Conservation (phyloP, 768 basidiomycete genomes). For the Lentinula aciculospora region DNA sequence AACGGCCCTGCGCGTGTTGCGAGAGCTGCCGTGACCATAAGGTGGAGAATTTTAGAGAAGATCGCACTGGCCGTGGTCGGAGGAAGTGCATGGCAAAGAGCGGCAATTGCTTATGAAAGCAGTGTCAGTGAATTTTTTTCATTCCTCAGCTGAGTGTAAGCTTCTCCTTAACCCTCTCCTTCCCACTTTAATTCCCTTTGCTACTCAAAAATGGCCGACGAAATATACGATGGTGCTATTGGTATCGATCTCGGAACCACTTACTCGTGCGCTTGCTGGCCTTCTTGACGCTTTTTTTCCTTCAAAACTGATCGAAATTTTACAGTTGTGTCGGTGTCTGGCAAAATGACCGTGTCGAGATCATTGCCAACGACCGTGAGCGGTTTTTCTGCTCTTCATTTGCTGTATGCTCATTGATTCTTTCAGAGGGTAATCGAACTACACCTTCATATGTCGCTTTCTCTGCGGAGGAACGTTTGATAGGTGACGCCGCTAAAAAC, state of each 20-base stretch:
- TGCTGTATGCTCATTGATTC: slow-evolving; percentile 6
- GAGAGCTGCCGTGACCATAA: slow-evolving; percentile 11
- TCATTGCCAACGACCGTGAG: slow-evolving; percentile 95
- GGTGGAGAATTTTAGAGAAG: slow-evolving; percentile 1
- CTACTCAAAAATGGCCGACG: slow-evolving; percentile 62
- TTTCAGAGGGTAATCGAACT: slow-evolving; percentile 92
- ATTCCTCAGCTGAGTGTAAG: slow-evolving; percentile 14
- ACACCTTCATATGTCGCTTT: slow-evolving; percentile 99
- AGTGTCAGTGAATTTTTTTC: slow-evolving; percentile 31
- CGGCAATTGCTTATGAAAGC: slow-evolving; percentile 50
- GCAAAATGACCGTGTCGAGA: slow-evolving; percentile 99
- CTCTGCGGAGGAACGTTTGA: slow-evolving; percentile 91
- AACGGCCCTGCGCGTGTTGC: slow-evolving; percentile 17
- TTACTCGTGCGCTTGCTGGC: slow-evolving; percentile 66
- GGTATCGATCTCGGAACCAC: slow-evolving; percentile 98
- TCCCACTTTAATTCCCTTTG: slow-evolving; percentile 24
- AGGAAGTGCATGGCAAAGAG: slow-evolving; percentile 11
- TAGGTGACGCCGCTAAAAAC: slow-evolving; percentile 98
- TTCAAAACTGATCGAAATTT: slow-evolving; percentile 13
- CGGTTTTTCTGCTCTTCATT: slow-evolving; percentile 12
- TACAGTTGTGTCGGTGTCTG: slow-evolving; percentile 95
- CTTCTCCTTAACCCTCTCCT: slow-evolving; percentile 21
- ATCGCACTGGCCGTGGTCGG: neutral
- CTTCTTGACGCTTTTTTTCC: slow-evolving; percentile 12
- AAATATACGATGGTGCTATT: slow-evolving; percentile 92